These are phyloP conservation scores for Ganoderma sp. DNA, from an alignment of 1,284 basidiomycete genomes.

Conservation along the genomic window DNA sequence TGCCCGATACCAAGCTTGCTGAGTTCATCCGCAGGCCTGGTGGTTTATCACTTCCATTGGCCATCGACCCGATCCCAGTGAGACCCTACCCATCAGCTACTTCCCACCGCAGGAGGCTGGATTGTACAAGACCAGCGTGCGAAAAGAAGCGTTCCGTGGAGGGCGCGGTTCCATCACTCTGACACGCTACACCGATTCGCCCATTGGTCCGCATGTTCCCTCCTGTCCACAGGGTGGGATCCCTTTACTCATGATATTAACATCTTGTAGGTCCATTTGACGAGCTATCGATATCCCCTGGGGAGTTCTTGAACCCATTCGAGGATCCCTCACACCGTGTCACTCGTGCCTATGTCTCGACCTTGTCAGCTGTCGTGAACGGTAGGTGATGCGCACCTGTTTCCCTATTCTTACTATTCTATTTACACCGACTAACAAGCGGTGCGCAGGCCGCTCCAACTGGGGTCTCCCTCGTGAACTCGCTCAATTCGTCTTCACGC, in stretches of 20 bases:
- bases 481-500: conserved; percentile 28
- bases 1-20: background rate
- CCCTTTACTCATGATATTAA: background rate
- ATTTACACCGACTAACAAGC: background rate
- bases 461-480: conserved; percentile 31
- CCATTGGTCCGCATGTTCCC: conserved; percentile 17
- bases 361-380: conserved; percentile 20
- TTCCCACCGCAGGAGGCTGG: conserved; percentile 28
- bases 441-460: conserved; percentile 22
- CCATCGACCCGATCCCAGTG: conserved; percentile 23
- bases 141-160: conserved; percentile 24
- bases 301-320: conserved; percentile 31
- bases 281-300: conserved; percentile 27
- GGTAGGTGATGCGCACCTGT: conserved; percentile 2
- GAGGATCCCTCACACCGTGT: conserved; percentile 23
- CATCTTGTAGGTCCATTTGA: conserved; percentile 23
- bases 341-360: conserved; percentile 30
- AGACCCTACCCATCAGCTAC: conserved; percentile 30
- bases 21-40: conserved; percentile 22
- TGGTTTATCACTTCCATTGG: conserved; percentile 30
- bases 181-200: conserved; percentile 24
- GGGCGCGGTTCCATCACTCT: conserved; percentile 26
- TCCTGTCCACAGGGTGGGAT: no score
- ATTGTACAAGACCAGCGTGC: conserved; percentile 23
- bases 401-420: no score